Evolutionary conservation across 371 early-diverging fungal species (phyloP).

Genomic region (Phascolomyces articulosus): DNA sequence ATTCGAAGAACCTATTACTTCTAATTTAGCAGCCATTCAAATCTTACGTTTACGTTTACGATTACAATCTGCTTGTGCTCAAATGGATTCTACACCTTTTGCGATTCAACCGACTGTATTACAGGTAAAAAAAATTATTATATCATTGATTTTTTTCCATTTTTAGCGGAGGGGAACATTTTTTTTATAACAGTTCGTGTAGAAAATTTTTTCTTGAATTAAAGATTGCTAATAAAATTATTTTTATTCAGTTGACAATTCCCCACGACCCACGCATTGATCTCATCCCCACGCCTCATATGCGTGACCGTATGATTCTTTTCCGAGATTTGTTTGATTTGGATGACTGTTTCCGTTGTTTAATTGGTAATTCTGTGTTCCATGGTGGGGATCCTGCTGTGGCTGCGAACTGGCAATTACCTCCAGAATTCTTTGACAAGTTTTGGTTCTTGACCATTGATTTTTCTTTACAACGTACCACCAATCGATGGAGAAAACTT

Average conservation of each 20-base stretch:
- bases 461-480: conserved; percentile 42
- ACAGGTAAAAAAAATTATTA: conserved; percentile 51
- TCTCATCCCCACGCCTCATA: conserved; percentile 59
- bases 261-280: conserved; percentile 68
- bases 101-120: conserved; percentile 47
- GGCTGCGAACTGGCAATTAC: conserved; percentile 61
- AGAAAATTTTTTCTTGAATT: no score
- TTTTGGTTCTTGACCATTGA: conserved; percentile 60
- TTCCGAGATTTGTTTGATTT: conserved; percentile 60
- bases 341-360: conserved; percentile 58
- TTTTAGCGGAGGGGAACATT: no score
- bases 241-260: conserved; percentile 37
- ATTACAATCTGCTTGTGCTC: conserved; percentile 38
- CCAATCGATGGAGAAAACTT: conserved; percentile 33
- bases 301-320: conserved; percentile 67
- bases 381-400: conserved; percentile 62
- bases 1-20: conserved; percentile 18
- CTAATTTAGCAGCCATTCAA: conserved; percentile 49
- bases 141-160: no score
- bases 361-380: conserved; percentile 54
- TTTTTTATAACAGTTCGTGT: no score
- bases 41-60: conserved; percentile 39
- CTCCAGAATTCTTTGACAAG: conserved; percentile 57
- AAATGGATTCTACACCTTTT: conserved; percentile 34
- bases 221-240: background rate